Conservation (phyloP, 345 rosid genomes). For the Pelargonium nanum region DNA sequence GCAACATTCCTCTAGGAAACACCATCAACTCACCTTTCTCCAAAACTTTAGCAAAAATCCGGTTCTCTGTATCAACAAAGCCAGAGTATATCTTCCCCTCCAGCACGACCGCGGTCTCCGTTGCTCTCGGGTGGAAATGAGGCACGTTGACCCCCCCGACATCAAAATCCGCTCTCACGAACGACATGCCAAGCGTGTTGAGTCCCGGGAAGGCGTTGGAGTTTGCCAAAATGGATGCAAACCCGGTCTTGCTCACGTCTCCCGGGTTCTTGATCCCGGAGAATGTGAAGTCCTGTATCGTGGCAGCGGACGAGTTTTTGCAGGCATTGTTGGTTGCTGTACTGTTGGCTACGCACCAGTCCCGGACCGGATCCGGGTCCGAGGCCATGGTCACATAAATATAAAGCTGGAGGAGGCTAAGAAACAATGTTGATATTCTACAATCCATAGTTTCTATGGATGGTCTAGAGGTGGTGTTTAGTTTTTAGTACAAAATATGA, state of each 20-base stretch:
- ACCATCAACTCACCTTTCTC: constrained; percentile 84
- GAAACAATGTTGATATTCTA: neutral
- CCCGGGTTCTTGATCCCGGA: constrained; percentile 48
- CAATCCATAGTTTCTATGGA: too few relatives aligned
- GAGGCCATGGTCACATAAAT: constrained; percentile 32
- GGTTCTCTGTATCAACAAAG: constrained; percentile 55
- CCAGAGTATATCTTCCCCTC: constrained; percentile 67
- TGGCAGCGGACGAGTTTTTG: constrained; percentile 55
- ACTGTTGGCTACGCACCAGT: constrained; percentile 49
- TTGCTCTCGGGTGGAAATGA: constrained; percentile 75
- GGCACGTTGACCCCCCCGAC: constrained; percentile 61
- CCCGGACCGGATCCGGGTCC: constrained; percentile 70
- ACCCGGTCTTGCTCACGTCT: constrained; percentile 42
- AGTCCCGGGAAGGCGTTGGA: constrained; percentile 58
- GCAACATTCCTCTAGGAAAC: constrained; percentile 66
- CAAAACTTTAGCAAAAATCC: constrained; percentile 52
- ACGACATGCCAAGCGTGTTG: constrained; percentile 57
- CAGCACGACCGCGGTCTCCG: constrained; percentile 50
- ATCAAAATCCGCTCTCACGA: constrained; percentile 65
- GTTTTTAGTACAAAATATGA: too few relatives aligned
- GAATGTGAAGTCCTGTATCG: constrained; percentile 54
- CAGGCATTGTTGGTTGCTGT: constrained; percentile 22
- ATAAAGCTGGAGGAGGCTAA: constrained; percentile 13
- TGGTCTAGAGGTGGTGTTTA: too few relatives aligned
- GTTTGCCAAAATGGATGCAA: constrained; percentile 46